Percentiles rank a stretch among this genome's conserved stretches.
Conservation (phyloP, 163 green algal genomes). For the Volvox carteri region DNA sequence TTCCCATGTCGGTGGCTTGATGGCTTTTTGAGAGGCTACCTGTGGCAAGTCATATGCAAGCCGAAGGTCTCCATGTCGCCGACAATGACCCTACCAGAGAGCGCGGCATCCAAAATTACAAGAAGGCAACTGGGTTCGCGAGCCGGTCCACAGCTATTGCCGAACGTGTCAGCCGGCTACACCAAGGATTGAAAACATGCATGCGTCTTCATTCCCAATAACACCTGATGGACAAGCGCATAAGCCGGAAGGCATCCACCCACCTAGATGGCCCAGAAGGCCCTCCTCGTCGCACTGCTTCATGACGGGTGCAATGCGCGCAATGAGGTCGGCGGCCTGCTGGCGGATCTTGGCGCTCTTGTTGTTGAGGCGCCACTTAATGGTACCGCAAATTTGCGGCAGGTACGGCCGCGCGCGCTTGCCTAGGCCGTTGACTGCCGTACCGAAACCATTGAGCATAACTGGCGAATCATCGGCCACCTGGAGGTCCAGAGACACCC, state of each 20-base stretch:
- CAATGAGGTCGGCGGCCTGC: slow-evolving; percentile 98
- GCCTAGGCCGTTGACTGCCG: slow-evolving; percentile 94
- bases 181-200: no score
- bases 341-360: slow-evolving; percentile 96
- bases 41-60: no score
- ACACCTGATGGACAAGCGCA: neutral
- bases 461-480: slow-evolving; percentile 91
- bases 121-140: no score
- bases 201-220: no score
- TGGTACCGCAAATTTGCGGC: slow-evolving; percentile 98
- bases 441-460: slow-evolving; percentile 99
- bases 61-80: no score
- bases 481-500: slow-evolving; percentile 49
- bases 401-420: slow-evolving; percentile 97
- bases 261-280: slow-evolving; percentile 95
- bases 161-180: no score
- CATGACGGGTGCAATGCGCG: slow-evolving; percentile 94
- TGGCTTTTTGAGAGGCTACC: no score
- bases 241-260: neutral
- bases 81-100: no score
- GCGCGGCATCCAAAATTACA: no score
- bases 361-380: slow-evolving; percentile 99
- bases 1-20: no score
- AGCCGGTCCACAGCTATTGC: no score
- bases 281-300: slow-evolving; percentile 97